phyloP scores from a whole-genome alignment of 352 stramenopile genomes.

The Pythium brassicae region DNA sequence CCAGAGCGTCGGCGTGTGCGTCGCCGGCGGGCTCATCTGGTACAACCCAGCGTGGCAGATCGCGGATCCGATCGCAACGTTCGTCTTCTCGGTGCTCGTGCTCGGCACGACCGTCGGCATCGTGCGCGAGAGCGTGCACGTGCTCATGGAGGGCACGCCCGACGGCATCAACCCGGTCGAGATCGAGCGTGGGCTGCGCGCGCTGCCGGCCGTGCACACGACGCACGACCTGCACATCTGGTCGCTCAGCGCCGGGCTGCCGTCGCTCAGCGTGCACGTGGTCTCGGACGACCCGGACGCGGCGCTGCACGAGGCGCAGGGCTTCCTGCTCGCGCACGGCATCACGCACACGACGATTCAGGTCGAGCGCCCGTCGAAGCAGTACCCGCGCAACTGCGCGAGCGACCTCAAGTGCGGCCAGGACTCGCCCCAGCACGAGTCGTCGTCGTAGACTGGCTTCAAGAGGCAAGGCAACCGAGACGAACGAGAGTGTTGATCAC shows the following conservation, averaged over 20 bases:
- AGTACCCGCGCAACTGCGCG: constrained; percentile 72
- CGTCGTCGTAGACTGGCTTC: not conserved
- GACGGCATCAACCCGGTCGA: constrained; percentile 38
- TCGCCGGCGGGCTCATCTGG: constrained; percentile 96
- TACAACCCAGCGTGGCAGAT: constrained; percentile 94
- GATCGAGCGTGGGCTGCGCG: constrained; percentile 55
- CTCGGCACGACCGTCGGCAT: constrained; percentile 93
- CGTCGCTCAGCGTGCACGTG: constrained; percentile 92
- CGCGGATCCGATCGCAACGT: constrained; percentile 95
- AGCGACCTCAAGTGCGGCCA: constrained; percentile 72
- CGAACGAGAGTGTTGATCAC: too few species aligned
- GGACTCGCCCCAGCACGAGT: constrained; percentile 52
- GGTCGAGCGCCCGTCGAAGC: constrained; percentile 45
- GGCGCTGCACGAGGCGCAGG: constrained; percentile 52
- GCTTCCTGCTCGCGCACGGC: constrained; percentile 41
- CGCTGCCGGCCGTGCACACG: constrained; percentile 82
- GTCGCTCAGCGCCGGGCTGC: constrained; percentile 89
- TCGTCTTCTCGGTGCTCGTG: constrained; percentile 95
- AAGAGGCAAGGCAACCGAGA: too few species aligned
- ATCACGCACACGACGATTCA: constrained; percentile 65
- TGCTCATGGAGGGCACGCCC: constrained; percentile 95
- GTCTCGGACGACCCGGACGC: constrained; percentile 46
- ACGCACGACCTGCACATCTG: constrained; percentile 98
- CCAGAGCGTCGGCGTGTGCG: constrained; percentile 95
- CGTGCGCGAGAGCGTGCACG: constrained; percentile 84